Conservation (phyloP, 2,329 filamentous ascomycete species). For the Elsinoe necatrix region DNA sequence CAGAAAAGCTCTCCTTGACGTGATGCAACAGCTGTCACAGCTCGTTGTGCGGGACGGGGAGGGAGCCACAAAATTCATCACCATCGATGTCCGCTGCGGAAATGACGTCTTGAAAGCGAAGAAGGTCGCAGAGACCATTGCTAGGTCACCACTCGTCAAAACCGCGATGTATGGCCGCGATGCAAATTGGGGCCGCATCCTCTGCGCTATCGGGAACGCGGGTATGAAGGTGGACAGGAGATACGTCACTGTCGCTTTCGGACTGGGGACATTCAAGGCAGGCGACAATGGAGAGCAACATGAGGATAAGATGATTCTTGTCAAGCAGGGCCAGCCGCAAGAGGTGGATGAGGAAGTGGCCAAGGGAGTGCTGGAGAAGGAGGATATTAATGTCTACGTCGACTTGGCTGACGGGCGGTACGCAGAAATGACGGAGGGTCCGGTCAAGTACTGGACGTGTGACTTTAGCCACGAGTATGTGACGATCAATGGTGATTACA, state of each 20-base stretch:
- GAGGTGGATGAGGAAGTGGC: conserved; percentile 67
- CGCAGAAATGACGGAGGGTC: conserved; percentile 15
- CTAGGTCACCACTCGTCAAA: conserved; percentile 87
- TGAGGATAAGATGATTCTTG: conserved; percentile 67
- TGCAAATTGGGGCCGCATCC: conserved; percentile 95
- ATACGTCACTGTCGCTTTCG: conserved; percentile 67
- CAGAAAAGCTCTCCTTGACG: conserved; percentile 60
- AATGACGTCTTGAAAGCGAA: conserved; percentile 62
- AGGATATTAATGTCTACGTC: conserved; percentile 72
- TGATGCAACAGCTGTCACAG: conserved; percentile 77
- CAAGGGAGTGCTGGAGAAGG: conserved; percentile 66
- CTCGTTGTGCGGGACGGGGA: conserved; percentile 94
- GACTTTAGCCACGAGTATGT: conserved; percentile 80
- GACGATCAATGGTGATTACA: conserved; percentile 60
- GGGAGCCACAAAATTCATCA: conserved; percentile 96
- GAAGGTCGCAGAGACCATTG: conserved; percentile 77
- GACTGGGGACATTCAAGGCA: conserved; percentile 35
- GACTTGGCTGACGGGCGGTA: conserved; percentile 50
- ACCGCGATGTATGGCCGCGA: conserved; percentile 95
- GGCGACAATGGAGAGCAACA: no score
- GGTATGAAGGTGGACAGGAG: conserved; percentile 60
- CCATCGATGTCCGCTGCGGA: conserved; percentile 72
- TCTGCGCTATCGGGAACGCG: conserved; percentile 85
- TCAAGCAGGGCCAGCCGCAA: conserved; percentile 67
- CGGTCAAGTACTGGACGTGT: conserved; percentile 76